Percentiles rank a stretch among this genome's conserved stretches.
Conservation (phyloP, 208 protist species). For the Acanthamoeba lenticulata region DNA sequence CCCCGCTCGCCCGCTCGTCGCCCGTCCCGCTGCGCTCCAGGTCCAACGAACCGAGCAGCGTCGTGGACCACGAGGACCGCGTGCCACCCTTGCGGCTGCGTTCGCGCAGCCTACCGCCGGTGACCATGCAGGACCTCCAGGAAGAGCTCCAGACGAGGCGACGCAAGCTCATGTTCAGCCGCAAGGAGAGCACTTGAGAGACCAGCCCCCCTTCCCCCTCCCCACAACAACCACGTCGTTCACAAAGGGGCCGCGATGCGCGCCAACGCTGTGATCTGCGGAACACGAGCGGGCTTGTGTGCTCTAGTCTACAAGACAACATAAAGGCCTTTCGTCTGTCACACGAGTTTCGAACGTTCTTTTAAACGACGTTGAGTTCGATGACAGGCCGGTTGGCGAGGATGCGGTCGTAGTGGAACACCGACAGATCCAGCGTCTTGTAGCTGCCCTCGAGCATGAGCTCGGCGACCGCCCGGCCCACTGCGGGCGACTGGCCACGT, state of each 20-base stretch:
- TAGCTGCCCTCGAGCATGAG: conserved; percentile 28
- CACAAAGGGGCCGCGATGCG: too few relatives aligned
- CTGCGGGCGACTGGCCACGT: not conserved
- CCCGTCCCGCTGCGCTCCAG: not conserved
- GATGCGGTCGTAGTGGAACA: conserved; percentile 48
- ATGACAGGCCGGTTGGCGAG: conserved; percentile 9
- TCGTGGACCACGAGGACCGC: not conserved
- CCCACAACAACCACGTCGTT: too few relatives aligned
- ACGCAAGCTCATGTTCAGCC: not conserved
- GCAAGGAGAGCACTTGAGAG: not conserved
- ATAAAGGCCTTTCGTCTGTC: too few relatives aligned
- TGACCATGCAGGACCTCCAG: not conserved
- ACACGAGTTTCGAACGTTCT: too few relatives aligned
- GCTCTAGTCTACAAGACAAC: too few relatives aligned
- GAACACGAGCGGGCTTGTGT: too few relatives aligned
- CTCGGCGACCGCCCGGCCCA: conserved; percentile 28
- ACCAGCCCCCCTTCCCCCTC: too few relatives aligned
- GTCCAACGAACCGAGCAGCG: not conserved
- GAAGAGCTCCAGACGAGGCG: not conserved
- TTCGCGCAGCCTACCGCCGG: not conserved
- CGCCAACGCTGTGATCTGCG: too few relatives aligned
- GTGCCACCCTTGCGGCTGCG: too few relatives aligned
- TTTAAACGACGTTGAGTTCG: conserved; percentile 51
- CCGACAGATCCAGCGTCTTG: conserved; percentile 33
- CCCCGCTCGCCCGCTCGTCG: not conserved